A percentile compares a stretch with the other conserved stretches of the same genome.
Conservation (phyloP, 2,329 filamentous ascomycete genomes). For the Clonostachys rosea region DNA sequence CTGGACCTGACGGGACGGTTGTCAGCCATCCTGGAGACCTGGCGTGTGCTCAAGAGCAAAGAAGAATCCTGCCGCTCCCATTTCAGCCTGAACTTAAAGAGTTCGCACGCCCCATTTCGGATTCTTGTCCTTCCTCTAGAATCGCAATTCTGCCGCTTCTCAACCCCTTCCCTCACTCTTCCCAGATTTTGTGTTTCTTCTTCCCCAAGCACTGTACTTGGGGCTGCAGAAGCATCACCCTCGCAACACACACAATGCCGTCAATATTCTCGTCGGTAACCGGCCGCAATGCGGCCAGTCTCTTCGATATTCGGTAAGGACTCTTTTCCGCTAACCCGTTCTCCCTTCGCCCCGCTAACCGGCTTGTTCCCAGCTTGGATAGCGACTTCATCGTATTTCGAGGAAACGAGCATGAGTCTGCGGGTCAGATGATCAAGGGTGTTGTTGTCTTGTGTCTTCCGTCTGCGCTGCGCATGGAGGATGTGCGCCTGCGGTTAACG, state of each 20-base stretch:
- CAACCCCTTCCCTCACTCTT: neutral
- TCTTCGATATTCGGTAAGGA: slow-evolving; percentile 55
- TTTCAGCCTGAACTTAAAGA: too few relatives aligned
- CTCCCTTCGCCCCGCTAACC: too few relatives aligned
- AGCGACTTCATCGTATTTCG: slow-evolving; percentile 77
- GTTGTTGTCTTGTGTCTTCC: slow-evolving; percentile 70
- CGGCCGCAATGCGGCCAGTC: slow-evolving; percentile 43
- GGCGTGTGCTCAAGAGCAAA: too few relatives aligned
- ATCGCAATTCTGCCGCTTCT: neutral
- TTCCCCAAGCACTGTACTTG: neutral
- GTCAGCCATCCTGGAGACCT: too few relatives aligned
- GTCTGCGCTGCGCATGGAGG: slow-evolving; percentile 64
- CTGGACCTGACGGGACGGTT: too few relatives aligned
- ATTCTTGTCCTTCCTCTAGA: neutral
- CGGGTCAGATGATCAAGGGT: slow-evolving; percentile 70
- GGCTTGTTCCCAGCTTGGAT: slow-evolving; percentile 53
- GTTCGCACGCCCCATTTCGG: neutral
- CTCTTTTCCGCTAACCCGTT: neutral
- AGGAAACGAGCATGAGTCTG: slow-evolving; percentile 69
- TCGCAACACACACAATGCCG: slow-evolving; percentile 34
- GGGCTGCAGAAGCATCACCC: too few relatives aligned
- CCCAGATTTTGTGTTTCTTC: neutral
- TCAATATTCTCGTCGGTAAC: slow-evolving; percentile 50
- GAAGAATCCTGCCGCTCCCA: too few relatives aligned
- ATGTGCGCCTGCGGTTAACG: slow-evolving; percentile 66